These are phyloP conservation scores for Mentha longifolia DNA, from an alignment of 257 asterid species.

Conservation along the genomic window DNA sequence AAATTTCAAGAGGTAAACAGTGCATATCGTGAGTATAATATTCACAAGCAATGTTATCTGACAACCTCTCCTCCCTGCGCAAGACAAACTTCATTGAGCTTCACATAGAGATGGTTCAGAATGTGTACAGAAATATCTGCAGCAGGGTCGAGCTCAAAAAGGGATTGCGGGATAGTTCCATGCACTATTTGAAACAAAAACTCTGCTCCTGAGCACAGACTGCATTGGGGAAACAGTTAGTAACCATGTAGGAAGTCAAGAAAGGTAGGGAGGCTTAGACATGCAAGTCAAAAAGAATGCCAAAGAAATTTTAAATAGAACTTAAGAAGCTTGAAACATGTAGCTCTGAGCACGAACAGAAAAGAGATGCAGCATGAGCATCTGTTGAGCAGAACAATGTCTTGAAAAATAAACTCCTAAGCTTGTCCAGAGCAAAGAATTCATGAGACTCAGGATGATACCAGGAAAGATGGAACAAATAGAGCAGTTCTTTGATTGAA, in stretches of 20 bases:
- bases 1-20: slow-evolving; percentile 26
- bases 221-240: slow-evolving; percentile 49
- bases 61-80: slow-evolving; percentile 95
- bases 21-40: slow-evolving; percentile 22
- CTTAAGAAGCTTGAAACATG: slow-evolving; percentile 12
- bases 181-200: slow-evolving; percentile 78
- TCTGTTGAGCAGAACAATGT: neutral
- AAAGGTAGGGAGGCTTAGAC: slow-evolving; percentile 31
- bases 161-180: slow-evolving; percentile 69
- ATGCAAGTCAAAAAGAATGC: slow-evolving; percentile 6
- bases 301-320: neutral
- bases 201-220: slow-evolving; percentile 94
- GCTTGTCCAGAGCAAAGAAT: slow-evolving; percentile 14
- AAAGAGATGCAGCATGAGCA: neutral
- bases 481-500: neutral
- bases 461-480: neutral
- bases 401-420: slow-evolving; percentile 1
- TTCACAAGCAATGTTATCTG: slow-evolving; percentile 27
- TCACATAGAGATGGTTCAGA: slow-evolving; percentile 76
- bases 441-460: neutral
- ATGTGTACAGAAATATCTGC: slow-evolving; percentile 71
- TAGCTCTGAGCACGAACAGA: neutral
- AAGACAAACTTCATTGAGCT: slow-evolving; percentile 90
- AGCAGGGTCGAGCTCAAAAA: slow-evolving; percentile 61
- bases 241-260: slow-evolving; percentile 28